phyloP scores from a whole-genome alignment of 1,139 yeast genomes.

The Nakaseomyces kungkrabaensis region DNA sequence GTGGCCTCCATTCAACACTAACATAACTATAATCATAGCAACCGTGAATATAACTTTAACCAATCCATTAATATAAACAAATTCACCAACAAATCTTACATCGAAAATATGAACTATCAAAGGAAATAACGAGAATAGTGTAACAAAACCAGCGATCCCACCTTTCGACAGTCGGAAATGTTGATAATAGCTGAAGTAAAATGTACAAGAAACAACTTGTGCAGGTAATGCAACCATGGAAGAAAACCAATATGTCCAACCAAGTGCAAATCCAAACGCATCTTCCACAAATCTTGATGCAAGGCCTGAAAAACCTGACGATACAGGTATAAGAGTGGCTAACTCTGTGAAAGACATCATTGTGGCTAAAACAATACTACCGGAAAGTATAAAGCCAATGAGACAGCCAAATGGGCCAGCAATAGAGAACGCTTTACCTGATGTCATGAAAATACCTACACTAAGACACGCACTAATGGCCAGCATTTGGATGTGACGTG shows the following conservation, averaged over 20 bases:
- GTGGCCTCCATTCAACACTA: slow-evolving; percentile 43
- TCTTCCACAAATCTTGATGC: slow-evolving; percentile 75
- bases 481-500: slow-evolving; percentile 69
- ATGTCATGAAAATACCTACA: slow-evolving; percentile 64
- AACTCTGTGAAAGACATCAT: slow-evolving; percentile 72
- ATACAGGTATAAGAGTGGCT: slow-evolving; percentile 71
- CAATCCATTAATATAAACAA: slow-evolving; percentile 55
- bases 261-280: slow-evolving; percentile 75
- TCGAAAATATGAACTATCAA: slow-evolving; percentile 48
- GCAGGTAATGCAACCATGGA: slow-evolving; percentile 70
- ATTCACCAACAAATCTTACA: slow-evolving; percentile 62
- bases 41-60: slow-evolving; percentile 45
- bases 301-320: slow-evolving; percentile 69
- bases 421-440: slow-evolving; percentile 62
- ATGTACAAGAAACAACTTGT: slow-evolving; percentile 59
- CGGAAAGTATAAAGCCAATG: slow-evolving; percentile 58
- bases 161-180: slow-evolving; percentile 36
- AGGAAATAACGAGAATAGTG: slow-evolving; percentile 39
- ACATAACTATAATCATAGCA: slow-evolving; percentile 51
- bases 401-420: slow-evolving; percentile 80
- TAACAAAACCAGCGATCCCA: slow-evolving; percentile 57
- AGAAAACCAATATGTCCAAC: slow-evolving; percentile 67
- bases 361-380: slow-evolving; percentile 55
- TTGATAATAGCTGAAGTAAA: slow-evolving; percentile 58
- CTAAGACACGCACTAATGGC: slow-evolving; percentile 77